A percentile compares a stretch with the other conserved stretches of the same genome.
phyloP scores from a whole-genome alignment of 345 rosid species.

The Carallia pectinifolia region DNA sequence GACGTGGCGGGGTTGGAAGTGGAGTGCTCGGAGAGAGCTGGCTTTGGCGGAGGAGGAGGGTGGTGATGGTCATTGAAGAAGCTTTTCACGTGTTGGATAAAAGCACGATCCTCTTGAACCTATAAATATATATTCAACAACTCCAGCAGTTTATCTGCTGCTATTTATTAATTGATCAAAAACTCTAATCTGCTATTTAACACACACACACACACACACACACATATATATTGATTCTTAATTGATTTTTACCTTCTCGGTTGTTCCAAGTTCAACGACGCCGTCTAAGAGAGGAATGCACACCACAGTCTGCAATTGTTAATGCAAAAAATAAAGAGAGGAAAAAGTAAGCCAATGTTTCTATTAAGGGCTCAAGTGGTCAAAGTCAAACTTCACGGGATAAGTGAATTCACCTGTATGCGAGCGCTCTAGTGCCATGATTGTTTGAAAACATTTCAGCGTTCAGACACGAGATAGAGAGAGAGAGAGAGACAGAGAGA shows the following conservation, averaged over 20 bases:
- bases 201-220: neutral
- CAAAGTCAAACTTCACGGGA: neutral
- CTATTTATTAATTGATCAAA: neutral
- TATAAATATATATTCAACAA: slow-evolving; percentile 9
- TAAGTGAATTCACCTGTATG: slow-evolving; percentile 45
- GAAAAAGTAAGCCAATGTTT: neutral
- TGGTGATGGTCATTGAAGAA: slow-evolving; percentile 54
- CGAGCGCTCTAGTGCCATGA: slow-evolving; percentile 52
- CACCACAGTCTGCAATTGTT: slow-evolving; percentile 65
- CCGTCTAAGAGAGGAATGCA: slow-evolving; percentile 93
- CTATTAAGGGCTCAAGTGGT: neutral
- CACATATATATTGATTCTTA: neutral
- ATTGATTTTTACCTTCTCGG: slow-evolving; percentile 50
- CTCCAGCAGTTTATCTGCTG: neutral
- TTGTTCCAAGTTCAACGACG: slow-evolving; percentile 80
- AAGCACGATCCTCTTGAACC: slow-evolving; percentile 60
- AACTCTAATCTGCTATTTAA: neutral
- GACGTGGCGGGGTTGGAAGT: slow-evolving; percentile 66
- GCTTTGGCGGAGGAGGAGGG: slow-evolving; percentile 55
- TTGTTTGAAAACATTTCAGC: neutral
- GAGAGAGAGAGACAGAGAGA: neutral
- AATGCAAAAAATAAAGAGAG: neutral
- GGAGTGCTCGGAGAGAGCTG: slow-evolving; percentile 76
- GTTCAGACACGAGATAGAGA: slow-evolving; percentile 8
- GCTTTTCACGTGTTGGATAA: slow-evolving; percentile 53